Evolutionary conservation across 1,284 basidiomycete genomes (phyloP).

Genomic region (Pseudozyma pruni): DNA sequence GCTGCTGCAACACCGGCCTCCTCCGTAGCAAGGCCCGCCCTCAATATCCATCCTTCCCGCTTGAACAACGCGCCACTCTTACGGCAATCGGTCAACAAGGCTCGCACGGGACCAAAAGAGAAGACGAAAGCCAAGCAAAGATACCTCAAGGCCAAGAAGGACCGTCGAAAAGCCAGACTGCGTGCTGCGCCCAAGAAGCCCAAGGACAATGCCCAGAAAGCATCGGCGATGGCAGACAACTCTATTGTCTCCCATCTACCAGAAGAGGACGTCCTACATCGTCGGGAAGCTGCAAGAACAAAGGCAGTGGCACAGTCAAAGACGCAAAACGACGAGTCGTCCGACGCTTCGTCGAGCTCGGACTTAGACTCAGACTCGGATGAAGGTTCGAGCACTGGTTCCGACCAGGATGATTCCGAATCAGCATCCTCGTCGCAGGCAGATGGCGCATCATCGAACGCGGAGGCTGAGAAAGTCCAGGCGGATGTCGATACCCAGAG

Average conservation of each 20-base stretch:
- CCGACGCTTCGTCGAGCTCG: constrained; percentile 9
- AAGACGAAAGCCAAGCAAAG: constrained; percentile 65
- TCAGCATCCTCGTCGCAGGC: constrained; percentile 8
- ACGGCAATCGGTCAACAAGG: constrained; percentile 43
- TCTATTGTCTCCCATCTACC: constrained; percentile 23
- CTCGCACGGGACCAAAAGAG: constrained; percentile 30
- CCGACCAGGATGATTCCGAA: constrained; percentile 8
- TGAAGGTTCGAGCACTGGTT: constrained; percentile 9
- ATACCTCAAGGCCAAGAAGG: constrained; percentile 64
- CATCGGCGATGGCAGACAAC: constrained; percentile 15
- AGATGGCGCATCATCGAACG: not conserved
- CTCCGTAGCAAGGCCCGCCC: constrained; percentile 14
- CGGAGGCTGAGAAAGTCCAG: not conserved
- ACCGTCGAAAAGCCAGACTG: constrained; percentile 53
- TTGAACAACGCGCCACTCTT: constrained; percentile 48
- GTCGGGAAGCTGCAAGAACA: constrained; percentile 8
- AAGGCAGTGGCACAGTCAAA: constrained; percentile 1
- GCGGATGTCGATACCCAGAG: not conserved
- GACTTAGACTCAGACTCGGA: constrained; percentile 8
- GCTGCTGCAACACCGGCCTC: constrained; percentile 11
- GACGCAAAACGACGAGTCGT: not conserved
- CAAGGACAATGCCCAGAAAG: constrained; percentile 29
- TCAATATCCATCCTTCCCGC: constrained; percentile 58
- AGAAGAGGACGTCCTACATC: constrained; percentile 35
- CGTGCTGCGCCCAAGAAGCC: constrained; percentile 51